Base-by-base conservation (phyloP, 2,329 filamentous ascomycete species). In the Hymenoscyphus scutula region DNA sequence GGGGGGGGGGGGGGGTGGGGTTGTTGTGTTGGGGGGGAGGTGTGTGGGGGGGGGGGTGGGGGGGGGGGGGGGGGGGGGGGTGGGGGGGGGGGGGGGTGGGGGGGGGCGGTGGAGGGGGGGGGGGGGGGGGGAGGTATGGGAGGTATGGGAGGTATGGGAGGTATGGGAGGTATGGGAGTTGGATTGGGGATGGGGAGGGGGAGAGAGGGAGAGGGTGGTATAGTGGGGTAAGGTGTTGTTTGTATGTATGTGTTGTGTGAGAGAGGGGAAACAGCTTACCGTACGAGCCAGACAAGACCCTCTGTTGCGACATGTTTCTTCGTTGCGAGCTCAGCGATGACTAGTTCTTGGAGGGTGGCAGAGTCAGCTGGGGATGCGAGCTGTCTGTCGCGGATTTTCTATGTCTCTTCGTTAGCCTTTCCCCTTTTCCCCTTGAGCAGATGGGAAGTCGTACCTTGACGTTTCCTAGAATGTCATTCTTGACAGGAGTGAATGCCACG, bases 331-430 rank as follows among this genome's bases (percentile, higher is more conserved):
- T 99, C 95, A 76, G 93, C 95, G 68, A 87, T 77, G 71, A 90
- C 89, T 56, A 98, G 90, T 55, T 88, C 85, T 79, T 99, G 95
- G 62, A 99, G 81, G 62, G 87, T 96, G 72, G 84, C 82, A n/a
- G 91, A 96, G 68, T 93, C 88, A 60, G 81, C 81, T 32, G 93
- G 92, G 62, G 90, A 86, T 62, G 88, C 91, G 60, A 89, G 82
- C 75, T 94, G 89, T 70, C 93, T 87, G 59, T 93, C 88, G 68
- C 91, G 87, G 77, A 98, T 83, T 90, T 99, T 98, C 92, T 96
- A 70, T 10, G 45, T 13, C 32, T n/a, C n/a, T n/a, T 34, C 58
- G 56, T 53, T 13, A 38, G 41, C 32, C 59, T 58, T 41, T 11
- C 23, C 19, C 15, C 4, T 53, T 19, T n/a, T n/a, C n/a, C n/a